These are phyloP conservation scores for Fusarium sp. DNA, from an alignment of 2,329 filamentous ascomycete species.

Conservation along the genomic window DNA sequence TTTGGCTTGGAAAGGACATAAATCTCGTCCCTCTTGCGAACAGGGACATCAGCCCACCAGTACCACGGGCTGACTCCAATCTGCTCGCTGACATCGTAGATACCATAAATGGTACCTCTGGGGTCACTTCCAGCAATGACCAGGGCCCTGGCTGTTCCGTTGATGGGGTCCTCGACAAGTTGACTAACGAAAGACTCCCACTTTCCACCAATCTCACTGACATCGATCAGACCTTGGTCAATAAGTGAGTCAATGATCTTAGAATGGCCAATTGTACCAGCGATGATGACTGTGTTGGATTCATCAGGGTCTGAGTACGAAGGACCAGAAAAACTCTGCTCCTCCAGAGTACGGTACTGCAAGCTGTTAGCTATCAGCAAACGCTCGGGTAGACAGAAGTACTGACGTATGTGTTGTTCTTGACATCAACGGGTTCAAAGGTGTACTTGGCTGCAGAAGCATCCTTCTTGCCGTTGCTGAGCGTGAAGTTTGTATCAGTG, in stretches of 20 bases:
- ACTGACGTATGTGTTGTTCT: slow-evolving; percentile 59
- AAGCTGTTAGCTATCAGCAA: not conserved
- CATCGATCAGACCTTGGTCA: slow-evolving; percentile 49
- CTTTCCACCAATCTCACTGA: slow-evolving; percentile 66
- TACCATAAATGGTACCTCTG: slow-evolving; percentile 68
- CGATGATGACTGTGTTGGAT: slow-evolving; percentile 70
- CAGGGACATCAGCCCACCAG: slow-evolving; percentile 69
- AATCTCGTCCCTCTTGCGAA: slow-evolving; percentile 58
- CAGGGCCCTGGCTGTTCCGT: slow-evolving; percentile 56
- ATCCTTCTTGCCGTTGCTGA: slow-evolving; percentile 60
- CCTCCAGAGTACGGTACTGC: slow-evolving; percentile 35
- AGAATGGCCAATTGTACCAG: slow-evolving; percentile 74
- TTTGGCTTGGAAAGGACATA: slow-evolving; percentile 56
- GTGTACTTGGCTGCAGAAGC: slow-evolving; percentile 54
- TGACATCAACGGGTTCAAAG: slow-evolving; percentile 58
- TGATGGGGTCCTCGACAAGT: slow-evolving; percentile 61
- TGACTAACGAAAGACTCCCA: slow-evolving; percentile 77
- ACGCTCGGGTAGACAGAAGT: rapidly evolving
- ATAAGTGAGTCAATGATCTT: slow-evolving; percentile 59
- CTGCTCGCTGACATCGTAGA: slow-evolving; percentile 70
- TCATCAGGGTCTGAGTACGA: slow-evolving; percentile 55
- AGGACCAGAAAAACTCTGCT: slow-evolving; percentile 52
- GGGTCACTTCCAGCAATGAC: slow-evolving; percentile 69
- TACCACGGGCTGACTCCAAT: slow-evolving; percentile 68
- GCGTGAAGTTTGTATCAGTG: slow-evolving; percentile 71